These are phyloP conservation scores for Thelephora terrestris DNA, from an alignment of 1,284 basidiomycete genomes.

Conservation along the genomic window DNA sequence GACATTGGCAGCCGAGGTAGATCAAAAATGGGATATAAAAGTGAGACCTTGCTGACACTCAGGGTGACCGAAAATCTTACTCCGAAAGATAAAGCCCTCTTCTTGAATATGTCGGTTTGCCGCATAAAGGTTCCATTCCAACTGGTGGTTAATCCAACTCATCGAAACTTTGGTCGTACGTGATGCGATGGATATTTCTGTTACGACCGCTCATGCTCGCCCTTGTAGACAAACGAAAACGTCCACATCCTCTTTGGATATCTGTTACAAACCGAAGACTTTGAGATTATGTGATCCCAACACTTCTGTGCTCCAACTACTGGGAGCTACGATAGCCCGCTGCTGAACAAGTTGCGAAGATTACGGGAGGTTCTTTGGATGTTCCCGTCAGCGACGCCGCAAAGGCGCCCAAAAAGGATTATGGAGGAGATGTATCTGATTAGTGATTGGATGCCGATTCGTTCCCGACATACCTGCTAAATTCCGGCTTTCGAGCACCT, in stretches of 20 bases:
- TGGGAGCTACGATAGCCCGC: conserved; percentile 7
- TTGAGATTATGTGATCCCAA: conserved; percentile 12
- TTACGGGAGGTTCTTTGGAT: conserved; percentile 22
- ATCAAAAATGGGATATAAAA: conserved; percentile 23
- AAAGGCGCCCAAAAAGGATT: conserved; percentile 4
- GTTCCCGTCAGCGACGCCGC: conserved; percentile 26
- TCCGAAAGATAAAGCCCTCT: neutral
- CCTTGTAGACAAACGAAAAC: conserved; percentile 18
- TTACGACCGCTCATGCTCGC: conserved; percentile 15
- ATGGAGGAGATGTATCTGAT: conserved; percentile 3
- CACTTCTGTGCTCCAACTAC: neutral
- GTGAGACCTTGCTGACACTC: conserved; percentile 6
- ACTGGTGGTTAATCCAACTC: conserved; percentile 5
- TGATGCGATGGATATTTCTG: conserved; percentile 6
- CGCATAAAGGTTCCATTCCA: neutral
- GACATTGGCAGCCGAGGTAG: conserved; percentile 16
- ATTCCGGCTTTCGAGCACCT: neutral
- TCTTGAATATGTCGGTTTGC: neutral
- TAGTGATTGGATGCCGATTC: conserved; percentile 8
- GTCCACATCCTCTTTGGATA: conserved; percentile 19
- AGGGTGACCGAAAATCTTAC: neutral
- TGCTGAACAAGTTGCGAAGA: conserved; percentile 13
- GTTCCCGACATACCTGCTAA: neutral
- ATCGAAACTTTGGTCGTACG: conserved; percentile 12
- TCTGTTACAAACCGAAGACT: conserved; percentile 14